A percentile compares a stretch with the other conserved stretches of the same genome.
Evolutionary conservation across 495 filamentous ascomycete species (phyloP).

Genomic region (Parmelia sp.): DNA sequence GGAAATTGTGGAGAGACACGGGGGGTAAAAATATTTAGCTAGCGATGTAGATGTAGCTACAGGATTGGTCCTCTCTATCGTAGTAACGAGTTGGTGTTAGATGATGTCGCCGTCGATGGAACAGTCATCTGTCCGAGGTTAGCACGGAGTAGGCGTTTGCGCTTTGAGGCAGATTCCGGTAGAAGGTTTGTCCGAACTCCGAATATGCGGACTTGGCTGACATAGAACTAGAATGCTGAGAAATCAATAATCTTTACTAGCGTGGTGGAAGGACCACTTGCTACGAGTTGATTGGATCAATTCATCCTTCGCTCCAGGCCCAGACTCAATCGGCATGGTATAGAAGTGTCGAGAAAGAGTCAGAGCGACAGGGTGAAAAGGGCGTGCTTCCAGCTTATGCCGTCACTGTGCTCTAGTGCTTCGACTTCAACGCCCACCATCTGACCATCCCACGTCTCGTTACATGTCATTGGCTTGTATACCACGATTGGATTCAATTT

Average conservation of each 20-base stretch:
- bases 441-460: background rate
- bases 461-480: background rate
- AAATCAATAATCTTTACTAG: background rate
- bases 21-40: background rate
- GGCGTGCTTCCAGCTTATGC: background rate
- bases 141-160: no score
- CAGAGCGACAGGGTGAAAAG: background rate
- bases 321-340: background rate
- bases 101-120: no score
- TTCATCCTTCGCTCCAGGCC: background rate
- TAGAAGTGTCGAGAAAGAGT: no score
- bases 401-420: conserved; percentile 4
- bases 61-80: no score
- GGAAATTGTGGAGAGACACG: conserved; percentile 4
- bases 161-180: background rate
- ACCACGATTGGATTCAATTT: no score
- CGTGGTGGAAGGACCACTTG: background rate
- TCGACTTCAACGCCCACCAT: background rate
- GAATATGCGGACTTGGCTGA: background rate
- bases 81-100: no score
- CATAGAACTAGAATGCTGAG: background rate
- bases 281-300: conserved; percentile 5
- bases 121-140: no score
- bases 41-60: background rate
- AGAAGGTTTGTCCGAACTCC: background rate